Evolutionary conservation across 495 filamentous ascomycete species (phyloP).

Genomic region (Xylaria venustula): DNA sequence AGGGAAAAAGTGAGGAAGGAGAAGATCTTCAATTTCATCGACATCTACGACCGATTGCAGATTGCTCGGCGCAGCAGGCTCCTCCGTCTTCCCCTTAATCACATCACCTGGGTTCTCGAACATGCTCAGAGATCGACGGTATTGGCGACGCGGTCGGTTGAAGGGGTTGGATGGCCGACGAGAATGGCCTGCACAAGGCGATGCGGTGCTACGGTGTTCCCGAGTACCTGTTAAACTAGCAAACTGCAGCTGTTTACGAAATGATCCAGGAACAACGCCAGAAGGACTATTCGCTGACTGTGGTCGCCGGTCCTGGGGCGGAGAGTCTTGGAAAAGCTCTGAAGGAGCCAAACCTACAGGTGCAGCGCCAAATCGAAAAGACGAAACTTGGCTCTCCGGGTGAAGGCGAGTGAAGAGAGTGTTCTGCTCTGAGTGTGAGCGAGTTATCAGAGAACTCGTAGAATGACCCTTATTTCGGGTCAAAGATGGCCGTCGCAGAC

Average conservation of each 20-base stretch:
- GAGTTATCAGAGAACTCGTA: constrained; percentile 46
- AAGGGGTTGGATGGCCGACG: constrained; percentile 70
- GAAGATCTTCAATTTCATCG: constrained; percentile 61
- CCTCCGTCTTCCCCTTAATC: constrained; percentile 65
- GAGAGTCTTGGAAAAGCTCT: constrained; percentile 78
- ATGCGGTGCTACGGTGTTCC: constrained; percentile 59
- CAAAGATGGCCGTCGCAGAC: constrained; percentile 61
- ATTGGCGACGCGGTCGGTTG: constrained; percentile 79
- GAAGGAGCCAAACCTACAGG: constrained; percentile 62
- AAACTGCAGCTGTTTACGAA: constrained; percentile 63
- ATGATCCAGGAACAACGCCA: constrained; percentile 45
- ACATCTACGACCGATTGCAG: constrained; percentile 77
- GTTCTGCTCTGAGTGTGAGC: neutral
- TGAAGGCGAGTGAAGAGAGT: constrained; percentile 22
- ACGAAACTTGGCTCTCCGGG: constrained; percentile 62
- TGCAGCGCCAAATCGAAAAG: constrained; percentile 74
- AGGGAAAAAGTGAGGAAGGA: constrained; percentile 80
- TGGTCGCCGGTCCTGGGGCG: constrained; percentile 65
- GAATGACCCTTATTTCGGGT: constrained; percentile 57
- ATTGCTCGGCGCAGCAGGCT: constrained; percentile 44
- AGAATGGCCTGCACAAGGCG: constrained; percentile 66
- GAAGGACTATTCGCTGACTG: constrained; percentile 56
- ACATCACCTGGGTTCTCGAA: constrained; percentile 89
- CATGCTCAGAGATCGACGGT: constrained; percentile 92
- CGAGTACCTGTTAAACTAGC: constrained; percentile 41